These are phyloP conservation scores for Cryptosporidium muris DNA, from an alignment of 169 alveolate genomes.

Conservation along the genomic window DNA sequence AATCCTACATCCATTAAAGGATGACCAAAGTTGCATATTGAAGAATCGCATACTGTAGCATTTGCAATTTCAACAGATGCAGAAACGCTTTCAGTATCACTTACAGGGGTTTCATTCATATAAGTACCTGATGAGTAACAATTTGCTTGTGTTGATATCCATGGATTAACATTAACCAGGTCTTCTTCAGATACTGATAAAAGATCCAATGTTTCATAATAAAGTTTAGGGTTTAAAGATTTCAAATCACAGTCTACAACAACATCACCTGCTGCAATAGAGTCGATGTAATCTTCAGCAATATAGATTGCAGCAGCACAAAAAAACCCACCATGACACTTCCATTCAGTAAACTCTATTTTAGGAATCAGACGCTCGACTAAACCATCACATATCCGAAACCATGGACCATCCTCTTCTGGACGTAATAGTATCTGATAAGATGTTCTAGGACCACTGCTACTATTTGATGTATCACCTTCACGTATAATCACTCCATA, in stretches of 20 bases:
- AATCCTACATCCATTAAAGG: conserved; percentile 51
- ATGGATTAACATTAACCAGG: conserved; percentile 51
- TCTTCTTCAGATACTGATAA: conserved; percentile 80
- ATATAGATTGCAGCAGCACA: conserved; percentile 88
- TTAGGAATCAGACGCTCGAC: conserved; percentile 81
- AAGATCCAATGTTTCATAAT: conserved; percentile 76
- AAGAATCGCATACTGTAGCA: conserved; percentile 50
- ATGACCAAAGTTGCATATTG: conserved; percentile 53
- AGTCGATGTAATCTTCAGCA: conserved; percentile 88
- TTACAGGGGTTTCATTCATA: conserved; percentile 3
- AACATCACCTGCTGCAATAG: conserved; percentile 83
- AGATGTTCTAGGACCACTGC: conserved; percentile 36
- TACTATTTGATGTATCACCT: conserved; percentile 78
- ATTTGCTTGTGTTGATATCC: conserved; percentile 44
- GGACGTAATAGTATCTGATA: conserved; percentile 85
- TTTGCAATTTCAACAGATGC: conserved; percentile 59
- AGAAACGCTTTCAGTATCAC: conserved; percentile 27
- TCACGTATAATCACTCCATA: conserved; percentile 82
- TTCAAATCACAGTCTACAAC: conserved; percentile 78
- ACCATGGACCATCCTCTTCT: conserved; percentile 91
- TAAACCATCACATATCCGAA: conserved; percentile 83
- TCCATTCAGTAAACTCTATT: conserved; percentile 90
- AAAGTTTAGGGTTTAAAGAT: conserved; percentile 80
- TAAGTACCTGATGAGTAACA: conserved; percentile 3
- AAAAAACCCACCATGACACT: conserved; percentile 89